phyloP scores from a whole-genome alignment of 371 early-diverging fungal species.

The Mucor circinelloides region DNA sequence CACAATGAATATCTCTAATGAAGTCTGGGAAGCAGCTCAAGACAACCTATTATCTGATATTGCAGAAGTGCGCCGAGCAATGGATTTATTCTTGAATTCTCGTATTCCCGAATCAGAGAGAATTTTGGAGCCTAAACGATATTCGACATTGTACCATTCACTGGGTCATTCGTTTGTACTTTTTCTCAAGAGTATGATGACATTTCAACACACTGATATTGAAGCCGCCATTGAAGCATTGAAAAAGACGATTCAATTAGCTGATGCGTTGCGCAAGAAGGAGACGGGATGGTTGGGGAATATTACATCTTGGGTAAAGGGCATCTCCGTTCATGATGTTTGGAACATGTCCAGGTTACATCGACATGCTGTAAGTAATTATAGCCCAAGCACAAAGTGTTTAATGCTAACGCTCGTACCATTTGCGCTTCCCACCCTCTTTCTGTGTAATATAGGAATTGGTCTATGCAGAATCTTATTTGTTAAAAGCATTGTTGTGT shows the following conservation, averaged over 20 bases:
- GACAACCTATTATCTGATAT: slow-evolving; percentile 44
- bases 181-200: slow-evolving; percentile 72
- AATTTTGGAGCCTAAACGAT: slow-evolving; percentile 47
- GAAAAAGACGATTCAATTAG: slow-evolving; percentile 59
- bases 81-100: slow-evolving; percentile 72
- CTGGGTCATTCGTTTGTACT: slow-evolving; percentile 70
- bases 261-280: slow-evolving; percentile 56
- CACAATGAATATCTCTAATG: slow-evolving; percentile 5
- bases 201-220: slow-evolving; percentile 72
- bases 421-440: slow-evolving; percentile 2
- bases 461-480: slow-evolving; percentile 72
- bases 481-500: slow-evolving; percentile 70
- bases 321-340: slow-evolving; percentile 45
- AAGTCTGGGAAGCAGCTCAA: slow-evolving; percentile 11
- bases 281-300: slow-evolving; percentile 40
- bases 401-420: slow-evolving; percentile 4
- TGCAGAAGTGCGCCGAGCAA: slow-evolving; percentile 55
- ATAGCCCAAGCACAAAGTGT: background rate
- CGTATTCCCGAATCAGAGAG: slow-evolving; percentile 66
- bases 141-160: slow-evolving; percentile 64
- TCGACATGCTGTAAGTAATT: slow-evolving; percentile 65
- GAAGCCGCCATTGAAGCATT: slow-evolving; percentile 61
- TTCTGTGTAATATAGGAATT: slow-evolving; percentile 54
- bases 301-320: slow-evolving; percentile 43
- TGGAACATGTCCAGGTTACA: slow-evolving; percentile 65